Percentiles rank a stretch among this genome's conserved stretches.
Conservation (phyloP, 2,329 filamentous ascomycete genomes). For the Huntiella bhutanensis region DNA sequence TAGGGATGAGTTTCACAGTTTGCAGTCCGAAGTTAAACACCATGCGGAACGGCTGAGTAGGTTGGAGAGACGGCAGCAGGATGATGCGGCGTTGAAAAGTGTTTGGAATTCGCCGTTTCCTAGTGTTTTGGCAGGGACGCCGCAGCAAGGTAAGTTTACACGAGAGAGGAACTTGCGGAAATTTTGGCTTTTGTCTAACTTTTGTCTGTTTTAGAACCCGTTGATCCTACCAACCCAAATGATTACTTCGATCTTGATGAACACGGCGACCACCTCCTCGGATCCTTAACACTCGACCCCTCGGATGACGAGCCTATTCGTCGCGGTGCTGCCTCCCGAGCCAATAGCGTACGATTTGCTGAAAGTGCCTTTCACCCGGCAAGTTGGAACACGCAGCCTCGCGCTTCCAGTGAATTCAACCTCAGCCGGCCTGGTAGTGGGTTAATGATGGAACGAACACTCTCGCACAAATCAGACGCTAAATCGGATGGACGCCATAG, state of each 20-base stretch:
- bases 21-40: constrained; percentile 53
- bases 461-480: constrained; percentile 64
- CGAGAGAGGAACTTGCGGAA: too few species aligned
- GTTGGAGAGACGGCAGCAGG: constrained; percentile 47
- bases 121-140: constrained; percentile 61
- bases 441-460: constrained; percentile 74
- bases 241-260: constrained; percentile 86
- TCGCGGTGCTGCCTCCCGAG: constrained; percentile 71
- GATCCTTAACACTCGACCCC: constrained; percentile 60
- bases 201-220: constrained; percentile 6
- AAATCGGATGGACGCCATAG: constrained; percentile 64
- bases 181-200: constrained; percentile 1
- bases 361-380: constrained; percentile 82
- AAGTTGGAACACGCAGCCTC: constrained; percentile 55
- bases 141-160: constrained; percentile 55
- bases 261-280: constrained; percentile 60
- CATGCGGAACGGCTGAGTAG: constrained; percentile 43
- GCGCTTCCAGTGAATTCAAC: constrained; percentile 67
- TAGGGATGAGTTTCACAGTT: constrained; percentile 46
- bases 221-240: constrained; percentile 24
- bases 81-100: constrained; percentile 55
- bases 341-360: constrained; percentile 94
- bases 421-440: constrained; percentile 62
- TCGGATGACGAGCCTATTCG: constrained; percentile 71
- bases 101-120: constrained; percentile 92